Conservation (phyloP, 805 yeast genomes). For the Kodamaea laetipori region DNA sequence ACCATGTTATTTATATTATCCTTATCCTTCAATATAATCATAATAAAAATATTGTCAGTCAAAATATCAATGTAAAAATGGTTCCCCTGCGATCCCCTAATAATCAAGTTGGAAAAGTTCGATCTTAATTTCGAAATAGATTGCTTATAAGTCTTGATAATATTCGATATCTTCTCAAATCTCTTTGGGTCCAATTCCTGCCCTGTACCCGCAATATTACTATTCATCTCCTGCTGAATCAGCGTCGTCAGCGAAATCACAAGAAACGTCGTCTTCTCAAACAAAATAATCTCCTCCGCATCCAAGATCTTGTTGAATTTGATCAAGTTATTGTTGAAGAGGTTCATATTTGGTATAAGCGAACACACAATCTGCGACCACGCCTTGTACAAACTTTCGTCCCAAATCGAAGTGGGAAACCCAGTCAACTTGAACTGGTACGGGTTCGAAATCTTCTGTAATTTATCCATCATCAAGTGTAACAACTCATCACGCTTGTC, state of each 20-base stretch:
- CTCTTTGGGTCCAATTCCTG: conserved; percentile 77
- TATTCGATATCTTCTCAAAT: conserved; percentile 90
- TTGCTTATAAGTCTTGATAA: conserved; percentile 92
- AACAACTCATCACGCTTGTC: conserved; percentile 85
- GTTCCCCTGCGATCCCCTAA: conserved; percentile 57
- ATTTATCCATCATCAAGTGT: conserved; percentile 77
- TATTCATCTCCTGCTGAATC: conserved; percentile 28
- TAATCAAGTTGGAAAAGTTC: conserved; percentile 73
- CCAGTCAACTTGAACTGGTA: conserved; percentile 69
- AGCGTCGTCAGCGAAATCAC: conserved; percentile 66
- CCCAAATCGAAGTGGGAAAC: conserved; percentile 97
- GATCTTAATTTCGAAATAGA: conserved; percentile 85
- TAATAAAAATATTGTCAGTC: conserved; percentile 62
- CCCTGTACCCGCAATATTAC: conserved; percentile 14
- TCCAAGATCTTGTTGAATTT: conserved; percentile 72
- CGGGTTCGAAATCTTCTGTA: conserved; percentile 73
- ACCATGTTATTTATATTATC: conserved; percentile 25
- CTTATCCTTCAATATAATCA: conserved; percentile 56
- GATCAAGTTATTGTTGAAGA: conserved; percentile 73
- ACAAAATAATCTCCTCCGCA: conserved; percentile 87
- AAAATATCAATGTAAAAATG: conserved; percentile 55
- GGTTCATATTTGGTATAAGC: conserved; percentile 84
- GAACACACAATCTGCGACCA: conserved; percentile 97
- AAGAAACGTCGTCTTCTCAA: conserved; percentile 90
- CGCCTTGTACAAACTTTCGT: conserved; percentile 91